Evolutionary conservation across 257 asterid genomes (phyloP).

Genomic region (Nicotiana attenuata): DNA sequence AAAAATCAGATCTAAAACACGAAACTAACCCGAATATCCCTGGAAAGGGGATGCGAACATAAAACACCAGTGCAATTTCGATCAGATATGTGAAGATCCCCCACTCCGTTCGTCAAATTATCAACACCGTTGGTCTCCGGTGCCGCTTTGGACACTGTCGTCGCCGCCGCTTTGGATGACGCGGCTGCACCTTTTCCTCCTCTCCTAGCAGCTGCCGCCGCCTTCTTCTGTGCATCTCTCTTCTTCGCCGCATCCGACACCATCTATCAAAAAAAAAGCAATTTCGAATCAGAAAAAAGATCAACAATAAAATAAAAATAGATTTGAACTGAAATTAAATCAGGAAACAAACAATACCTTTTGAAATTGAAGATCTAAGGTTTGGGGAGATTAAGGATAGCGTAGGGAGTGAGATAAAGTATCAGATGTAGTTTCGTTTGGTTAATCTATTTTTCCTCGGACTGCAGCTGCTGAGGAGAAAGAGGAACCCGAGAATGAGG

Average conservation of each 20-base stretch:
- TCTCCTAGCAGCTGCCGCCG: constrained; percentile 70
- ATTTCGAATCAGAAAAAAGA: not conserved
- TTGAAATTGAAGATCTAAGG: no score
- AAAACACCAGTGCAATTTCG: constrained; percentile 94
- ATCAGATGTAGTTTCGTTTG: no score
- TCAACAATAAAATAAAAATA: not conserved
- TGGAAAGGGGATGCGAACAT: constrained; percentile 88
- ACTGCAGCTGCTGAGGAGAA: not conserved
- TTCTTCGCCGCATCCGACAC: constrained; percentile 97
- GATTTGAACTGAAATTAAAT: not conserved
- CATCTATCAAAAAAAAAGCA: constrained; percentile 42
- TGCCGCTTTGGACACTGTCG: constrained; percentile 44
- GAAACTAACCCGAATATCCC: constrained; percentile 77
- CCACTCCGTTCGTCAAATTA: constrained; percentile 51
- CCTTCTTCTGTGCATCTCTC: constrained; percentile 98
- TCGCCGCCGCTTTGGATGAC: constrained; percentile 45
- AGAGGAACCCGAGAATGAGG: constrained; percentile 2
- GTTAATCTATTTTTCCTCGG: not conserved
- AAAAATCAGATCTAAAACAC: not conserved
- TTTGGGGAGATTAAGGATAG: no score
- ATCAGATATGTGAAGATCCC: constrained; percentile 66
- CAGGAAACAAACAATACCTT: not conserved
- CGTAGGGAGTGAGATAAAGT: no score
- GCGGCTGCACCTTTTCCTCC: constrained; percentile 33
- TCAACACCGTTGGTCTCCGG: constrained; percentile 35